Evolutionary conservation across 305 asterid genomes (phyloP).

Genomic region (Fraxinus sp.): DNA sequence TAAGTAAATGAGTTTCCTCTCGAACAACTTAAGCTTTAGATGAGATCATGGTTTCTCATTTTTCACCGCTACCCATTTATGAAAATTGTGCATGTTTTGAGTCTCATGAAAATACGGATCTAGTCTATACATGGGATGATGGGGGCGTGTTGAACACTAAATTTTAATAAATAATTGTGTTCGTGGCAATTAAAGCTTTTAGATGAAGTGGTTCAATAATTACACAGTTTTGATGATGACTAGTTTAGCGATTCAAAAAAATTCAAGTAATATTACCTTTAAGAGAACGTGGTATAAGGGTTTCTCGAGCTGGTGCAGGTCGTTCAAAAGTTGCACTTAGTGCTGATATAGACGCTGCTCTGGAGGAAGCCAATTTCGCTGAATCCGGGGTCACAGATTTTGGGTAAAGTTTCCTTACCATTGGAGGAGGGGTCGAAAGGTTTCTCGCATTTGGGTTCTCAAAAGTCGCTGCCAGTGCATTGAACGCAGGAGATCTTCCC

Average conservation of each 20-base stretch:
- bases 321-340: constrained; percentile 59
- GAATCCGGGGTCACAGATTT: constrained; percentile 64
- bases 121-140: not conserved
- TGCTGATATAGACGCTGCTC: constrained; percentile 79
- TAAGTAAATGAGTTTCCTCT: not conserved
- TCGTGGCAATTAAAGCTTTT: not conserved
- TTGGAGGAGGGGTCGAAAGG: constrained; percentile 94
- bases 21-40: not conserved
- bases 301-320: constrained; percentile 47
- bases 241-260: not conserved
- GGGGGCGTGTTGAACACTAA: not conserved
- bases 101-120: not conserved
- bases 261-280: constrained; percentile 45
- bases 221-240: not conserved
- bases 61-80: not conserved
- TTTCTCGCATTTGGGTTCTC: constrained; percentile 78
- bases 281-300: constrained; percentile 63
- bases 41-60: not conserved
- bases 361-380: constrained; percentile 45
- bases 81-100: not conserved
- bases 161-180: not conserved
- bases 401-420: constrained; percentile 72
- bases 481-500: constrained; percentile 98
- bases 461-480: constrained; percentile 85
- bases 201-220: not conserved